Base-by-base conservation (phyloP, 2,329 filamentous ascomycete genomes). In the Aspergillus sp. region DNA sequence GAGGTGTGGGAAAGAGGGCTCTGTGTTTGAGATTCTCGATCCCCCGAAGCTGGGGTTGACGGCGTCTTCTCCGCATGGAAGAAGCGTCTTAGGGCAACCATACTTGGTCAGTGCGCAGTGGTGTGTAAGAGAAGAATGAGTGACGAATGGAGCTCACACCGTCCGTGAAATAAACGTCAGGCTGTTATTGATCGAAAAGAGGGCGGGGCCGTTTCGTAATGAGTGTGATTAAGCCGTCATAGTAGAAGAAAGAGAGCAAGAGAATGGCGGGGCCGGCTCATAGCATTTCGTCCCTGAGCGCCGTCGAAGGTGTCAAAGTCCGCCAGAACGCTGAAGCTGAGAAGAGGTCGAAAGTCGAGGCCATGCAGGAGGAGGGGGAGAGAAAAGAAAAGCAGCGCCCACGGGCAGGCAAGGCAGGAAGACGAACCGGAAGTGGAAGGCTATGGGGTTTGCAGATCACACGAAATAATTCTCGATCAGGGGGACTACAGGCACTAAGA, bases 81-180 rank as follows among this genome's bases (percentile, higher is more conserved):
- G n/a, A 75, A 58, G 45, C 68, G 72, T 60, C 65, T 73, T 34
- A 75, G 59, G 30, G 60, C 68, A 42, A 70, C 72, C 73, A 75
- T 75, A 9, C 47, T 67, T 56, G 46, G 61, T 24, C 12, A 44
- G 49, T 53, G 48, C 33, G 37, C 22, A 22, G 27, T 17, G 34
- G 33, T 20, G 17, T 47, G 49, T 39, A 33, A 19, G 6, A 20
- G 17, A 40, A 27, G 24, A 47, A 11, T 8, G 37, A 19, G 2
- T 15, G 30, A 24, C 49, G 12, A 42, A n/a, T 20, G 15, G 19
- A 39, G 50, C 50, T 45, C 44, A 39, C 12, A 27, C 34, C 20
- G 49, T 22, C 48, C 49, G 19, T 46, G 20, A 42, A 57, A 46
- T 13, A 19, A 54, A 5, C 45, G 8, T 17, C n/a, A n/a, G 50